phyloP scores from a whole-genome alignment of 1,284 basidiomycete species.

The Cystobasidium pallidum region DNA sequence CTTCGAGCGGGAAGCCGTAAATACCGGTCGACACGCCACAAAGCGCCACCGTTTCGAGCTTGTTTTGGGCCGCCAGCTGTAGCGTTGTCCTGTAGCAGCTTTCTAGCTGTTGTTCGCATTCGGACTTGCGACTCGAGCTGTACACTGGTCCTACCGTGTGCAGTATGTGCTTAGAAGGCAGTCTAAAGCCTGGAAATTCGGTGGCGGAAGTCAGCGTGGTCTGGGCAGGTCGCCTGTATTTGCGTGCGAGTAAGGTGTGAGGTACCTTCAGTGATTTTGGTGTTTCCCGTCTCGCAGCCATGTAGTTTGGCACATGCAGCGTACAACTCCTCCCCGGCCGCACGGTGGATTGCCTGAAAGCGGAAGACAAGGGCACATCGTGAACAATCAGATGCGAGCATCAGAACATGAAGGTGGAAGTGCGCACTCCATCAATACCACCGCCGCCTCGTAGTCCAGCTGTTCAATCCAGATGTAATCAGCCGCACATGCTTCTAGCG shows the following conservation, averaged over 20 bases:
- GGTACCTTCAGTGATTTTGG: constrained; percentile 71
- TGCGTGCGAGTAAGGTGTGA: no score
- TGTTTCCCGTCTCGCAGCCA: constrained; percentile 79
- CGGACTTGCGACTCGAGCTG: constrained; percentile 58
- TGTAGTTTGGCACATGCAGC: constrained; percentile 72
- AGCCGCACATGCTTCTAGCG: no score
- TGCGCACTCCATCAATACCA: constrained; percentile 55
- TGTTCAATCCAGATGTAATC: background rate
- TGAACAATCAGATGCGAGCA: no score
- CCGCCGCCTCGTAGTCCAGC: constrained; percentile 77
- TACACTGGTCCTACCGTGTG: constrained; percentile 92
- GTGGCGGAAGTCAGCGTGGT: background rate
- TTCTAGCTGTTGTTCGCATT: constrained; percentile 64
- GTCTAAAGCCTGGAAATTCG: constrained; percentile 50
- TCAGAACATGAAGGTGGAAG: background rate
- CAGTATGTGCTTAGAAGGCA: constrained; percentile 71
- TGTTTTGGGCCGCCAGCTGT: constrained; percentile 60
- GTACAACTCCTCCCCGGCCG: constrained; percentile 74
- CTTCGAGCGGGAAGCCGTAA: constrained; percentile 73
- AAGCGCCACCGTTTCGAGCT: constrained; percentile 63
- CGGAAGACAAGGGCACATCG: constrained; percentile 57
- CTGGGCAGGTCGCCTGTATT: background rate
- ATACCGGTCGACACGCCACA: constrained; percentile 78
- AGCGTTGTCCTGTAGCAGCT: constrained; percentile 75
- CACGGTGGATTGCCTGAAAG: constrained; percentile 85